Conservation (phyloP, 2,329 filamentous ascomycete genomes). For the Beauveria scarabaeidicola region DNA sequence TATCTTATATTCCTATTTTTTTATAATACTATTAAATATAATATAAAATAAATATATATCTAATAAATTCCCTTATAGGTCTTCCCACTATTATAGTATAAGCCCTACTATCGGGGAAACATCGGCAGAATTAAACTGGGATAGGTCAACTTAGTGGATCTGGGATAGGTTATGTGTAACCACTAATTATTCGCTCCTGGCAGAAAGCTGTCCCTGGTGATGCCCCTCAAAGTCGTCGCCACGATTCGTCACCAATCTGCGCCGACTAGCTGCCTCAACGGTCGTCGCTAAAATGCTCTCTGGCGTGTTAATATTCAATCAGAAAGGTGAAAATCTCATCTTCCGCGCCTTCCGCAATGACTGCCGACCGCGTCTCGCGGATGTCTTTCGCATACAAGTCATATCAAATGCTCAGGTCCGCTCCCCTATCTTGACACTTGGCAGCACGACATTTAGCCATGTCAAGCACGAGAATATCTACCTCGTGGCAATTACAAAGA, state of each 20-base stretch:
- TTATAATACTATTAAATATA: too few species aligned
- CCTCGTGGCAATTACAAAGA: slow-evolving; percentile 93
- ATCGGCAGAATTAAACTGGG: too few species aligned
- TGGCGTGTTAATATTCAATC: slow-evolving; percentile 96
- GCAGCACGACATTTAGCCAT: slow-evolving; percentile 98
- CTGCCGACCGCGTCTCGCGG: slow-evolving; percentile 91
- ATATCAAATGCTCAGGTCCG: slow-evolving; percentile 97
- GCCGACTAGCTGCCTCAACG: neutral
- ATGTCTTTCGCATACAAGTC: slow-evolving; percentile 99
- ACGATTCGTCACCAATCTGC: neutral
- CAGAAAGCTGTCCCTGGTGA: neutral
- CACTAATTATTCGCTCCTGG: neutral
- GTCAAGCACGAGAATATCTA: slow-evolving; percentile 99
- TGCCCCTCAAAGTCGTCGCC: slow-evolving; percentile 3
- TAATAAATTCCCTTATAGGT: too few species aligned
- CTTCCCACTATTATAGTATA: too few species aligned
- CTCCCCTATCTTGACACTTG: slow-evolving; percentile 92
- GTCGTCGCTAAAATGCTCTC: slow-evolving; percentile 62
- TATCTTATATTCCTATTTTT: too few species aligned
- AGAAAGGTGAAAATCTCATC: slow-evolving; percentile 99
- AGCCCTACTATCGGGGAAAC: too few species aligned
- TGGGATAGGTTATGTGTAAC: too few species aligned
- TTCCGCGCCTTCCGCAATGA: slow-evolving; percentile 98
- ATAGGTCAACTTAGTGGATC: too few species aligned
- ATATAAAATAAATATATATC: too few species aligned